Conservation (phyloP, 2,329 filamentous ascomycete species). For the Colletotrichum limetticola region DNA sequence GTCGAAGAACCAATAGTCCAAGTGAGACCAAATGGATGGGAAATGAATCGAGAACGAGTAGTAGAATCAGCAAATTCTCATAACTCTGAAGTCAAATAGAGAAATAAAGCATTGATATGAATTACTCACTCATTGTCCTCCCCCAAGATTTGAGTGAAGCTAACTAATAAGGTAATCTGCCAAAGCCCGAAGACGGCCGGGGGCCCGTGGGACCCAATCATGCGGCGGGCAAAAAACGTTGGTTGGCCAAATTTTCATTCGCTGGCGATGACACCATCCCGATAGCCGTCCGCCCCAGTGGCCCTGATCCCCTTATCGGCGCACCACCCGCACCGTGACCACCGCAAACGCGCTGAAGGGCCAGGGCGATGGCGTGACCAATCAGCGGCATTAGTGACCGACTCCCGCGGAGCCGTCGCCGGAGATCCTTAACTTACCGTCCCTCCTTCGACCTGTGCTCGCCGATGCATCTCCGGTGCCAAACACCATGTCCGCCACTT, state of each 20-base stretch:
- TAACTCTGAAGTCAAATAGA: neutral
- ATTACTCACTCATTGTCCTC: neutral
- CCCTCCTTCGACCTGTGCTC: neutral
- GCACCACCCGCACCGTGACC: too few relatives aligned
- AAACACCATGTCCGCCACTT: neutral
- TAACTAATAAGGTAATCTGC: neutral
- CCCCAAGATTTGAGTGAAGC: neutral
- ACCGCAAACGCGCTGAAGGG: neutral
- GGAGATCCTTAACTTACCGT: constrained; percentile 25
- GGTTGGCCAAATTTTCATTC: constrained; percentile 33
- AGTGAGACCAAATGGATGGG: neutral
- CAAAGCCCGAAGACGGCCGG: constrained; percentile 15
- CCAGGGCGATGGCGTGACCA: constrained; percentile 17
- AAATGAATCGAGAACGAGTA: neutral
- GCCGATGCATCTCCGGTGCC: constrained; percentile 22
- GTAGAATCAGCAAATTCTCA: neutral
- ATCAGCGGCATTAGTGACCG: constrained; percentile 31
- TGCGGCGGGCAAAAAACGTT: constrained; percentile 22
- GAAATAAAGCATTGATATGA: neutral
- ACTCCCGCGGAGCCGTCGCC: constrained; percentile 35
- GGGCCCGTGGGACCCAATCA: constrained; percentile 24
- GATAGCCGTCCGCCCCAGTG: constrained; percentile 22
- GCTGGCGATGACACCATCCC: constrained; percentile 35
- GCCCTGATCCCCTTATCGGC: constrained; percentile 16
- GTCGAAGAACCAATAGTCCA: neutral